These are phyloP conservation scores for Priceomyces fermenticarens DNA, from an alignment of 805 yeast species.

Conservation along the genomic window DNA sequence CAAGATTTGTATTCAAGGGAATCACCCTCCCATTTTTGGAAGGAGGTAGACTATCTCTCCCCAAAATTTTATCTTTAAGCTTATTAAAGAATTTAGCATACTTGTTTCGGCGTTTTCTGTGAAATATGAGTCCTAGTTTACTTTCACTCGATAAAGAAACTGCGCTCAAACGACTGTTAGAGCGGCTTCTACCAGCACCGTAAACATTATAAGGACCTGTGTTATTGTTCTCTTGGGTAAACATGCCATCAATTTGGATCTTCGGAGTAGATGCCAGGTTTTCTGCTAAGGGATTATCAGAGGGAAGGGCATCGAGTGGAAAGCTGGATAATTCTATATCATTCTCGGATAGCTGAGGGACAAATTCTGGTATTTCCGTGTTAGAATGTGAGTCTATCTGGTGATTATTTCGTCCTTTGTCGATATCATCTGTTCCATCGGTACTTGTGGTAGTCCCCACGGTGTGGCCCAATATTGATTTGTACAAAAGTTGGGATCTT, in stretches of 20 bases:
- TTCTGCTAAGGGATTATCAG: background rate
- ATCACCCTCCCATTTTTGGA: slow-evolving; percentile 71
- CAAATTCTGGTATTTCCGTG: slow-evolving; percentile 10
- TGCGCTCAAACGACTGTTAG: slow-evolving; percentile 21
- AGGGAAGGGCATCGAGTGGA: background rate
- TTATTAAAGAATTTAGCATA: slow-evolving; percentile 12
- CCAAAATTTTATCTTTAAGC: slow-evolving; percentile 39
- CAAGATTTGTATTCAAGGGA: slow-evolving; percentile 56
- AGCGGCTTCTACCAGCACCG: slow-evolving; percentile 13
- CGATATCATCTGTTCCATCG: background rate
- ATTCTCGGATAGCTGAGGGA: background rate
- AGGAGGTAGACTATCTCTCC: slow-evolving; percentile 46
- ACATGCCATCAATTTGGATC: slow-evolving; percentile 19
- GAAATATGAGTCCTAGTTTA: slow-evolving; percentile 16
- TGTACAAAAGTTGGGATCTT: slow-evolving; percentile 62
- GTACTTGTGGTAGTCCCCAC: slow-evolving; percentile 18
- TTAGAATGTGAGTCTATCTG: background rate
- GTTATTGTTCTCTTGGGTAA: background rate
- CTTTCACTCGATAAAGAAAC: slow-evolving; percentile 12
- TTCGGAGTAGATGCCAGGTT: slow-evolving; percentile 11
- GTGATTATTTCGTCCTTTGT: background rate
- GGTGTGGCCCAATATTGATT: slow-evolving; percentile 20
- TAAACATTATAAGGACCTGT: slow-evolving; percentile 10
- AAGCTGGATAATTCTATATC: slow-evolving; percentile 1
- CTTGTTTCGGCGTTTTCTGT: slow-evolving; percentile 10